Percentiles rank a stretch among this genome's conserved stretches.
Conservation (phyloP, 805 yeast genomes). For the Zygosaccharomyces gambellarensis region DNA sequence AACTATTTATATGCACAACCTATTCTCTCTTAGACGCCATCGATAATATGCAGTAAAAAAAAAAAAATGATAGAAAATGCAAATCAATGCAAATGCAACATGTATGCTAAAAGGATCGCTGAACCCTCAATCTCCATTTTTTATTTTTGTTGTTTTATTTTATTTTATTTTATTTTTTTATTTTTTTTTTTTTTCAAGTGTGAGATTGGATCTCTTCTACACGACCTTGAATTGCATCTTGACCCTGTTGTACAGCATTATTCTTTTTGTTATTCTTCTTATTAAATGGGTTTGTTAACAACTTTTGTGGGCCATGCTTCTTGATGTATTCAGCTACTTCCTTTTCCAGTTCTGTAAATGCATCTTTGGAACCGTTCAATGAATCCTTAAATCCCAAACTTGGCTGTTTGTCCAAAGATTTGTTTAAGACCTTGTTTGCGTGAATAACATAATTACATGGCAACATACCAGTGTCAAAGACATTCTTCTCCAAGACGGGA, state of each 20-base stretch:
- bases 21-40: background rate
- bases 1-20: background rate
- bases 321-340: conserved; percentile 26
- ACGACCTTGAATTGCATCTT: conserved; percentile 8
- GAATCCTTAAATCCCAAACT: conserved; percentile 32
- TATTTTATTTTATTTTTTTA: background rate
- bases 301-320: conserved; percentile 10
- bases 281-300: conserved; percentile 6
- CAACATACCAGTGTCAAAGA: conserved; percentile 26
- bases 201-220: conserved; percentile 12
- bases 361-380: conserved; percentile 32
- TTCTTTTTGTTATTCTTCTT: background rate
- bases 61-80: background rate
- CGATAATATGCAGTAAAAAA: too few species aligned
- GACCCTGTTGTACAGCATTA: background rate
- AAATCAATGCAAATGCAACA: background rate
- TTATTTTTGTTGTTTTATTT: background rate
- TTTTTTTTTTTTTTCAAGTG: background rate
- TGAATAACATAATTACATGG: conserved; percentile 38
- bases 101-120: background rate
- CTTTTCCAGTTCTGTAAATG: conserved; percentile 31
- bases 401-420: conserved; percentile 39
- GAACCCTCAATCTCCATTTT: background rate
- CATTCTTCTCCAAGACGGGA: conserved; percentile 32
- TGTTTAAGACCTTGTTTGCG: conserved; percentile 37